Conservation (phyloP, 2,329 filamentous ascomycete species). For the Fusarium avenaceum region DNA sequence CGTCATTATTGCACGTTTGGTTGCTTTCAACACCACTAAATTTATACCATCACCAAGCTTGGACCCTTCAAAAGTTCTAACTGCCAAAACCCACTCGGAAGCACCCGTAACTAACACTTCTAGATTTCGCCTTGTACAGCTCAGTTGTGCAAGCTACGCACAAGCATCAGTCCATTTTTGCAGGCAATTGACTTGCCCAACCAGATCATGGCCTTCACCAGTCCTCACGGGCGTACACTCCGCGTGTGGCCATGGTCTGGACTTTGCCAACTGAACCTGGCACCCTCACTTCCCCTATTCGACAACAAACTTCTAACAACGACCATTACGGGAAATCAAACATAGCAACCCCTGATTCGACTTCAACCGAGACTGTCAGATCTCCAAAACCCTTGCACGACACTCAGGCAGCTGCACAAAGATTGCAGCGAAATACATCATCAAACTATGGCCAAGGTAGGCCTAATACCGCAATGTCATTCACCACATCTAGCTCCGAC, state of each 20-base stretch:
- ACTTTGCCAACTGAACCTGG: constrained; percentile 39
- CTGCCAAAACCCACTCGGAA: neutral
- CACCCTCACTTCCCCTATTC: constrained; percentile 2
- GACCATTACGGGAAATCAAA: constrained; percentile 25
- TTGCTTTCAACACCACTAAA: neutral
- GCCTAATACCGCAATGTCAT: constrained; percentile 38
- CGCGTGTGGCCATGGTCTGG: constrained; percentile 59
- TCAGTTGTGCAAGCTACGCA: constrained; percentile 90
- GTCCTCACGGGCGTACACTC: constrained; percentile 41
- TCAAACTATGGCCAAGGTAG: constrained; percentile 23
- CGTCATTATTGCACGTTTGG: constrained; percentile 35
- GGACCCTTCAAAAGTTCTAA: neutral
- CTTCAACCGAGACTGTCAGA: constrained; percentile 12
- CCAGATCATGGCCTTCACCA: constrained; percentile 48
- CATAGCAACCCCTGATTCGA: constrained; percentile 12
- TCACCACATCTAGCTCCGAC: constrained; percentile 42
- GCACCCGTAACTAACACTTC: neutral
- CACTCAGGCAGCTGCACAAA: constrained; percentile 7
- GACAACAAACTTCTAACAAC: constrained; percentile 17
- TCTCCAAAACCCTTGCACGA: constrained; percentile 20
- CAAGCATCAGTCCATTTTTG: constrained; percentile 82
- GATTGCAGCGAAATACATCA: constrained; percentile 8
- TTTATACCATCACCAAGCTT: neutral
- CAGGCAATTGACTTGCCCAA: constrained; percentile 59
- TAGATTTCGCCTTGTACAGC: constrained; percentile 82